These are phyloP conservation scores for Eucalyptus curtisii DNA, from an alignment of 345 rosid genomes.

Conservation along the genomic window DNA sequence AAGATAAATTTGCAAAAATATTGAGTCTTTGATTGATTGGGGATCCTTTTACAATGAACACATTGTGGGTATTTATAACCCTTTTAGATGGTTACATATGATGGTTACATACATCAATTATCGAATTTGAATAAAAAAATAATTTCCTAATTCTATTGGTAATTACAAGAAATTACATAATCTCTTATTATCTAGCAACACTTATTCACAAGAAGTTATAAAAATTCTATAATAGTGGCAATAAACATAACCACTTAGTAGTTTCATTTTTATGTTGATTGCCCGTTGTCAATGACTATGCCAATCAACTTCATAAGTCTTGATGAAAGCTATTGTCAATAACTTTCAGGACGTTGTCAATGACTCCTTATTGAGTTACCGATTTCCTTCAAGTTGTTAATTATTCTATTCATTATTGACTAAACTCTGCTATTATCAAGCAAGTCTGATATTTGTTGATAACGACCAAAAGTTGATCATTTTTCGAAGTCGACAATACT, in stretches of 20 bases:
- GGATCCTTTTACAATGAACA: neutral
- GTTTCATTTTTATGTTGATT: neutral
- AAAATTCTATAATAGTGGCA: neutral
- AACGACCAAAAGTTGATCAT: neutral
- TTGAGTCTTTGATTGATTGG: neutral
- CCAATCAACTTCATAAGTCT: neutral
- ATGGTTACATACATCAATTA: neutral
- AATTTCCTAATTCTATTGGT: neutral
- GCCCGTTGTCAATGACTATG: neutral
- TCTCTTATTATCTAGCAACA: neutral
- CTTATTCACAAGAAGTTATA: neutral
- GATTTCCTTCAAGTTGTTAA: neutral
- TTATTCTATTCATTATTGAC: neutral
- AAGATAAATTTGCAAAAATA: neutral
- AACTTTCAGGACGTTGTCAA: neutral
- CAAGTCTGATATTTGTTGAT: neutral
- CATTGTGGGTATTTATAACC: neutral
- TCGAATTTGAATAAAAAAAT: neutral
- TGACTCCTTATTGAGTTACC: neutral
- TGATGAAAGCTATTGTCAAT: neutral
- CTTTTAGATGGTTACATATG: neutral
- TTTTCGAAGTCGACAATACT: neutral
- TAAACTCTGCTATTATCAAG: neutral
- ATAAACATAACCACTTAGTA: neutral
- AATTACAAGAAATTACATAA: neutral